A percentile compares a stretch with the other conserved stretches of the same genome.
Conservation (phyloP, 768 basidiomycete genomes). For the Collybia nuda region DNA sequence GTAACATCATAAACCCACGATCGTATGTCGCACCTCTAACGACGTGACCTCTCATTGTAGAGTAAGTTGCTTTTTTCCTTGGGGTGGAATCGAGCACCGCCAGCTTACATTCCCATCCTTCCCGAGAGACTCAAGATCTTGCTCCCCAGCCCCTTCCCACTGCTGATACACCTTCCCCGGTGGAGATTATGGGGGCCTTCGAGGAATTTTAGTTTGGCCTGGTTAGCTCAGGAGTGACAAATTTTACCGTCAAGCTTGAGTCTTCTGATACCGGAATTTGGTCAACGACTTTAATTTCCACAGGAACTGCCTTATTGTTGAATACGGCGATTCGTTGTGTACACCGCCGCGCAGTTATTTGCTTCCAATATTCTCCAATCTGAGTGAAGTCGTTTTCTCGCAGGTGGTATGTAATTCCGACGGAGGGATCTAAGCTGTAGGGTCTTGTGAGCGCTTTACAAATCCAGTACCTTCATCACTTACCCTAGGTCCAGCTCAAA, state of each 20-base stretch:
- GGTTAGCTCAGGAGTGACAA: slow-evolving; percentile 25
- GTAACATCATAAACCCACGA: slow-evolving; percentile 1
- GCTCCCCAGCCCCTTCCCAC: slow-evolving; percentile 30
- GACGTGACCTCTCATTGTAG: slow-evolving; percentile 8
- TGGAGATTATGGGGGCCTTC: slow-evolving; percentile 13
- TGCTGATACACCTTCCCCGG: slow-evolving; percentile 23
- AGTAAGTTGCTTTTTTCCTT: slow-evolving; percentile 31
- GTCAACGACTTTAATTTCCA: slow-evolving; percentile 36
- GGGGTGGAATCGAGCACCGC: slow-evolving; percentile 28
- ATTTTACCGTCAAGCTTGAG: slow-evolving; percentile 39
- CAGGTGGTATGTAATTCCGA: slow-evolving; percentile 40
- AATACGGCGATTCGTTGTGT: slow-evolving; percentile 34
- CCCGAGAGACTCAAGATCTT: slow-evolving; percentile 19
- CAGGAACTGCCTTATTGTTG: slow-evolving; percentile 33
- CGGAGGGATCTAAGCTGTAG: slow-evolving; percentile 37
- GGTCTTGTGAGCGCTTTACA: neutral
- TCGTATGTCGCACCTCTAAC: neutral
- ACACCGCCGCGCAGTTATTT: slow-evolving; percentile 22
- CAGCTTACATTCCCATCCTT: slow-evolving; percentile 33
- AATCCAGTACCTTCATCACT: neutral
- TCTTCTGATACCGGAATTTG: slow-evolving; percentile 37
- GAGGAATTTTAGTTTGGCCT: neutral
- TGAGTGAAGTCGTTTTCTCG: slow-evolving; percentile 29
- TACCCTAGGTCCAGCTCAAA: slow-evolving; percentile 23
- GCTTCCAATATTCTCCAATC: slow-evolving; percentile 32